Conservation (phyloP, 352 stramenopile genomes). For the Pythium phragmitis region DNA sequence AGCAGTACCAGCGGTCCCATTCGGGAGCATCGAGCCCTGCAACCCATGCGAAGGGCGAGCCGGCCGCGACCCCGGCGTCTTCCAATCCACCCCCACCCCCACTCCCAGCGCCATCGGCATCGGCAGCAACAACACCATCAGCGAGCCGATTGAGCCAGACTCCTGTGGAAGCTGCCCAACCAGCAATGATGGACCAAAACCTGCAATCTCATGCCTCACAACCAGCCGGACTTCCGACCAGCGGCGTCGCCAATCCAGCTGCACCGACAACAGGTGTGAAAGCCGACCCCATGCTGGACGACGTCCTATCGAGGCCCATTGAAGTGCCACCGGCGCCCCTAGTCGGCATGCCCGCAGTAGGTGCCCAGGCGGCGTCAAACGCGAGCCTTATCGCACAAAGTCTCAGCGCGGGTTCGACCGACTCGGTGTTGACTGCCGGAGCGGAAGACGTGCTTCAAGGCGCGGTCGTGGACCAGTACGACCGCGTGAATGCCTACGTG, state of each 20-base stretch:
- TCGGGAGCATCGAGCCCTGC: background rate
- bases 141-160: background rate
- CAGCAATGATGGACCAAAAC: background rate
- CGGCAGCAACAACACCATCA: background rate
- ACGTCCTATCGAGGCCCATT: background rate
- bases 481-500: constrained; percentile 24
- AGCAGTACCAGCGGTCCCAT: background rate
- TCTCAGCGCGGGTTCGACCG: background rate
- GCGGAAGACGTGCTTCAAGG: constrained; percentile 26
- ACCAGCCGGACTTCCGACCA: background rate
- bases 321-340: constrained; percentile 5
- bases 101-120: background rate
- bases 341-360: background rate
- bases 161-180: constrained; percentile 21
- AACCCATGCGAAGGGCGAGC: background rate
- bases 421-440: background rate
- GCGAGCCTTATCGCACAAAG: background rate
- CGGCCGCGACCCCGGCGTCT: background rate
- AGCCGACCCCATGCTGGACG: background rate
- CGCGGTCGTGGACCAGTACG: constrained; percentile 29
- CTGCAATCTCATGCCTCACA: background rate
- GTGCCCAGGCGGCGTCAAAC: background rate
- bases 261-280: background rate
- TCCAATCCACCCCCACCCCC: background rate
- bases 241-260: background rate